Base-by-base conservation (phyloP, 2,329 filamentous ascomycete genomes). In the Alternaria sp. region DNA sequence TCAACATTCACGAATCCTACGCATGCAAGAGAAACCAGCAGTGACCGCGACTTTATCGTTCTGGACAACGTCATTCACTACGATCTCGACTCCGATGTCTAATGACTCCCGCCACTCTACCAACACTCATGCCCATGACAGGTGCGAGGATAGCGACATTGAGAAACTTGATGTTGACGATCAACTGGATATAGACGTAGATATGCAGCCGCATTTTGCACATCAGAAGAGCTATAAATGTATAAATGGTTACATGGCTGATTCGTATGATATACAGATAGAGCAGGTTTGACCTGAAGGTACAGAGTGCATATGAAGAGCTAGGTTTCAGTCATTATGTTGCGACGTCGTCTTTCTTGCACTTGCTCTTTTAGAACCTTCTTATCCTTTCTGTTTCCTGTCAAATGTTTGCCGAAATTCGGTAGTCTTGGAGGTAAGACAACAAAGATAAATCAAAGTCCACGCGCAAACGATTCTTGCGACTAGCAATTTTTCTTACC, bases 31-130 rank as follows among this genome's bases (percentile, higher is more conserved):
- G 54, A 45, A 18, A 59, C 58, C 3, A 63, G 57, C 28, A 57
- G 53, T 18, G 46, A 52, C 9, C 25, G 56, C 20, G 41, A 51
- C 3, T 60, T 65, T 36, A 4, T 67, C 3, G 56, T 59, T 1
- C 44, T 46, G 3, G 58, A 66, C 12, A 54, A 62, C 4, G 12
- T 49, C 3, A 10, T 53, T 0, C 27, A 62, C 14, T 60, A 52
- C 30, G 5, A 10, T 30, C 9, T 53, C 5, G 43, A 43, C 3
- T 54, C 27, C 3, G 51, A 64, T 30, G 40, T 11, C 1, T 36
- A 18, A 64, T 30, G 40, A 9, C n/a, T 44, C 38, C 1, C 12
- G 9, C 18, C 14, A 27, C 18, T 40, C 22, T n/a, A 36, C 11
- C 7, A 40, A 11, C 10, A 30, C 10, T 28, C 22, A 36, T 8